Evolutionary conservation across 768 basidiomycete genomes (phyloP), one percentile per base, ranked within the genome.

Genomic region (Tulasnella sp.): DNA sequence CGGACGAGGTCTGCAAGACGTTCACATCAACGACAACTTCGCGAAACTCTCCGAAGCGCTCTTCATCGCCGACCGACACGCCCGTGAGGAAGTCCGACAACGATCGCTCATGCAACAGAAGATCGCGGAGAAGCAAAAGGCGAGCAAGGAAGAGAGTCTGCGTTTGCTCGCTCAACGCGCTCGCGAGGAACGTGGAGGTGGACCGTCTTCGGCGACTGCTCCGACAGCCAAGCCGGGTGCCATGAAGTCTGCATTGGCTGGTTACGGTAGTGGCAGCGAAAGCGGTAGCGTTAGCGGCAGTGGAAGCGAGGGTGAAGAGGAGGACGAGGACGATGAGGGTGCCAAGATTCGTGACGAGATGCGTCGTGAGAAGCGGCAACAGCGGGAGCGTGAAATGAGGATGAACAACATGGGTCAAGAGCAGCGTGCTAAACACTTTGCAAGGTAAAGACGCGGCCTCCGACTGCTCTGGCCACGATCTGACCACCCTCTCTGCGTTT

Each of bases 391-490:
- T 44, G 96, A 99, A 81, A 88, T 99, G 91, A 86, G 97, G 74
- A 96, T 98, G 95, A 94, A 86, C 81, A 97, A 98, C 78, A 99
- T 99, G 97, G 97, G 97, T 29, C 87, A 90, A 34, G 97, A 98
- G 81, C 93, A 95, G 78, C 86, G 97, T 17, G 95, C 97, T 42
- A 98, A 97, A 83, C 89, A 92, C 86, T 83, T 98, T 74, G 95
- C 96, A 26, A 88, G 92, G 83, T 83, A 72, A 69, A 81, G 79
- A 11, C 5, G 17, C n/a, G 29, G 74, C 52, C 6, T 16, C 47
- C 59, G 40, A 17, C 32, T 6, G 52, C 1, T 26, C 71, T 39
- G 40, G 37, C 12, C 35, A n/a, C n/a, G 67, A 62, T 22, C 35
- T 62, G 22, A 59, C 19, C 22, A 59, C 32, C 59, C 14, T 62